A percentile compares a stretch with the other conserved stretches of the same genome.
phyloP scores from a whole-genome alignment of 1,284 basidiomycete genomes.

The Sporisorium exsertum region DNA sequence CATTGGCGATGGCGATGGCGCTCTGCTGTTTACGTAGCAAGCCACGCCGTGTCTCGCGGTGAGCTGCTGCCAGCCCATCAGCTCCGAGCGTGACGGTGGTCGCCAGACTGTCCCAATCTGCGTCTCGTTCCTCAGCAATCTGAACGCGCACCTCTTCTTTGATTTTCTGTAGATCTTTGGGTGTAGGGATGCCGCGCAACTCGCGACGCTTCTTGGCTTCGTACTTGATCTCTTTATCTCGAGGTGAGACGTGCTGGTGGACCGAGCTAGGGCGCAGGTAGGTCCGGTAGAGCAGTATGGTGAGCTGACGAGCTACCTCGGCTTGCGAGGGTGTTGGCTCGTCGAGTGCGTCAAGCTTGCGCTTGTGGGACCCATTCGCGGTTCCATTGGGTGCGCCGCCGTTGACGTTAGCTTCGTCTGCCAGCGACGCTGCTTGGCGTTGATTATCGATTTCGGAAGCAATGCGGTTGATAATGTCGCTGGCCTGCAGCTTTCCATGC shows the following conservation, averaged over 20 bases:
- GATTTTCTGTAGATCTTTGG: constrained; percentile 69
- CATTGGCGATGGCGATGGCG: constrained; percentile 36
- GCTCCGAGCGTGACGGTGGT: constrained; percentile 24
- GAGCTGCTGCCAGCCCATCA: constrained; percentile 32
- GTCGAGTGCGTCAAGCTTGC: constrained; percentile 34
- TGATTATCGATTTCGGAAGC: constrained; percentile 26
- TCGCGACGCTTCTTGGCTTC: constrained; percentile 55
- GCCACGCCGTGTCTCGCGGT: constrained; percentile 48
- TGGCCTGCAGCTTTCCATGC: constrained; percentile 85
- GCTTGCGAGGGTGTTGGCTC: constrained; percentile 11
- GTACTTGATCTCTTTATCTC: constrained; percentile 66
- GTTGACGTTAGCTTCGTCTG: constrained; percentile 10
- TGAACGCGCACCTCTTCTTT: constrained; percentile 60
- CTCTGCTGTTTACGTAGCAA: constrained; percentile 46
- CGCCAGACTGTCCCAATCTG: constrained; percentile 53
- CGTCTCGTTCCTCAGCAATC: constrained; percentile 68
- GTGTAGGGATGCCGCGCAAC: constrained; percentile 68
- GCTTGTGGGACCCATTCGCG: constrained; percentile 32
- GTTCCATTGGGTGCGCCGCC: constrained; percentile 21
- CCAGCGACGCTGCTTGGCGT: constrained; percentile 4
- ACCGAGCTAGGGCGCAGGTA: constrained; percentile 62
- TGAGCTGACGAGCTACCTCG: constrained; percentile 32
- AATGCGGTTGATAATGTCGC: constrained; percentile 77
- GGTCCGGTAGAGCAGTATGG: constrained; percentile 49
- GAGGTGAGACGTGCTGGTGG: constrained; percentile 69